Conservation (phyloP, 2,329 filamentous ascomycete species). For the Aspergillus eucalypticola region DNA sequence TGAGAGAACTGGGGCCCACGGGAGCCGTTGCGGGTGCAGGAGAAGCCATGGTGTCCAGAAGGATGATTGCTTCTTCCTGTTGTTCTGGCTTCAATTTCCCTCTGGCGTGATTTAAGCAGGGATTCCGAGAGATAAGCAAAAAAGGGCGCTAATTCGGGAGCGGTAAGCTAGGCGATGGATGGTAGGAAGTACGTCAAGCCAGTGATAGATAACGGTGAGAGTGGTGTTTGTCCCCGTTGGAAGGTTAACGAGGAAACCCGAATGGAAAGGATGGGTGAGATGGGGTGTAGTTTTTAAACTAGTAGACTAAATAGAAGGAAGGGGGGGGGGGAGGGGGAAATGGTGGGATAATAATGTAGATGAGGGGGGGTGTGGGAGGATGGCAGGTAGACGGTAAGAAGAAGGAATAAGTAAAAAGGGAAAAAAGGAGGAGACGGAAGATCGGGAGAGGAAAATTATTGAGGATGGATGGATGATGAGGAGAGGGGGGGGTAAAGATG, state of each 20-base stretch:
- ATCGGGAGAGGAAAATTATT: constrained; percentile 8
- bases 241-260: neutral
- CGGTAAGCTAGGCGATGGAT: neutral
- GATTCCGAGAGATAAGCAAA: constrained; percentile 14
- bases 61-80: constrained; percentile 6
- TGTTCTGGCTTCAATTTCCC: too few species aligned
- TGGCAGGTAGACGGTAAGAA: neutral
- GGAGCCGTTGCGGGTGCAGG: constrained; percentile 47
- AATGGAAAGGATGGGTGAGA: neutral
- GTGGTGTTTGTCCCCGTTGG: neutral
- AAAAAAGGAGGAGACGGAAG: constrained; percentile 6
- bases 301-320: neutral
- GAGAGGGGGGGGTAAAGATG: constrained; percentile 20
- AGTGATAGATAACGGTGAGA: neutral
- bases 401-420: neutral
- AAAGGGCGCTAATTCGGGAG: constrained; percentile 10
- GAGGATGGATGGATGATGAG: constrained; percentile 12
- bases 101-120: constrained; percentile 9
- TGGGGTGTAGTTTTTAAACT: neutral
- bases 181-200: neutral
- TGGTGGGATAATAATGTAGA: constrained; percentile 8
- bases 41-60: constrained; percentile 32
- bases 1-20: constrained; percentile 67
- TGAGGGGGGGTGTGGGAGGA: constrained; percentile 2
- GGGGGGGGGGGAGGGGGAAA: neutral